These are phyloP conservation scores for Coffea eugenioides DNA, from an alignment of 257 asterid genomes.

Conservation along the genomic window DNA sequence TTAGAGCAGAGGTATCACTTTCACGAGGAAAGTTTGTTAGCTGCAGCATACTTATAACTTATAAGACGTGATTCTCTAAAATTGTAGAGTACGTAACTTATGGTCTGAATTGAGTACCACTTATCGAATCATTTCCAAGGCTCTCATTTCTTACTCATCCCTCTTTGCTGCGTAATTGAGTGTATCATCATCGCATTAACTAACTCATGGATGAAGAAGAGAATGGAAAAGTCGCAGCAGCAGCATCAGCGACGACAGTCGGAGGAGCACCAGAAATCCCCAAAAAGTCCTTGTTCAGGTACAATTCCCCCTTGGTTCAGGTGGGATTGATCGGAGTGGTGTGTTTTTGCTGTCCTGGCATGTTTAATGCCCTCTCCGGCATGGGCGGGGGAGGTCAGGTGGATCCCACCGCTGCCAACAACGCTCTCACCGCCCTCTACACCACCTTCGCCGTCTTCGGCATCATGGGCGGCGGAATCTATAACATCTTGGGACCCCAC, in stretches of 20 bases:
- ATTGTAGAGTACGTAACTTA: too few relatives aligned
- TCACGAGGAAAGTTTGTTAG: too few relatives aligned
- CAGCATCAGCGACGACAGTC: background rate
- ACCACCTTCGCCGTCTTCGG: conserved; percentile 88
- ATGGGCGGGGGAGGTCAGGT: conserved; percentile 98
- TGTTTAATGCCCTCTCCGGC: conserved; percentile 97
- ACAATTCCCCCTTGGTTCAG: conserved; percentile 79
- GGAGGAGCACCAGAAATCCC: background rate
- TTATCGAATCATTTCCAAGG: too few relatives aligned
- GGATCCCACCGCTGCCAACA: conserved; percentile 75
- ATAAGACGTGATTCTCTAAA: too few relatives aligned
- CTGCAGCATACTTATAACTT: too few relatives aligned
- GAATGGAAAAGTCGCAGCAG: conserved; percentile 17
- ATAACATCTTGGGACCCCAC: conserved; percentile 79
- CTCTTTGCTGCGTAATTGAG: too few relatives aligned
- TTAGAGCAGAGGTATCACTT: too few relatives aligned
- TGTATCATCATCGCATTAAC: background rate
- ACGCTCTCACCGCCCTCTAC: conserved; percentile 98
- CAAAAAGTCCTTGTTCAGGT: conserved; percentile 40
- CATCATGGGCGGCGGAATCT: conserved; percentile 85
- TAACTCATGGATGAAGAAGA: conserved; percentile 39
- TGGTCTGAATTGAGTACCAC: too few relatives aligned
- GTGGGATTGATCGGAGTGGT: conserved; percentile 71
- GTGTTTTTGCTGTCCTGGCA: conserved; percentile 96
- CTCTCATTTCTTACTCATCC: too few relatives aligned